Evolutionary conservation across 257 asterid genomes (phyloP).

Genomic region (Solanum clarkiae): DNA sequence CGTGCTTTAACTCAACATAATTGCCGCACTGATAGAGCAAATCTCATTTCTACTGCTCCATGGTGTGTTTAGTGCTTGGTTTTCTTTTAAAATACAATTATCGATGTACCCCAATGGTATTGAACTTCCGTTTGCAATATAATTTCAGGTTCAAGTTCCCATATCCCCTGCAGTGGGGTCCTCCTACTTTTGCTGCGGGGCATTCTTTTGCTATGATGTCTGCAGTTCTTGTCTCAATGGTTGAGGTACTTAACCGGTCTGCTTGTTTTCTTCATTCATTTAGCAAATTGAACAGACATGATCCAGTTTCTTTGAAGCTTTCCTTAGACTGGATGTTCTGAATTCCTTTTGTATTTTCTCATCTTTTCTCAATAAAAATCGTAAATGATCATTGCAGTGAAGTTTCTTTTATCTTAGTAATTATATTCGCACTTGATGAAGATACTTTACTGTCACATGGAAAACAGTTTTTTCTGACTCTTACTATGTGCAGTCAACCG

Average conservation of each 20-base stretch:
- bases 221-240: constrained; percentile 97
- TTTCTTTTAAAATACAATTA: background rate
- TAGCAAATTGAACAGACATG: background rate
- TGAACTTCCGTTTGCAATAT: background rate
- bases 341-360: background rate
- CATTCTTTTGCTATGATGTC: constrained; percentile 97
- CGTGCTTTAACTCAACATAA: constrained; percentile 48
- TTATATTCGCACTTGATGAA: background rate
- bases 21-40: constrained; percentile 82
- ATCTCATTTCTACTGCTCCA: constrained; percentile 83
- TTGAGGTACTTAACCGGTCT: constrained; percentile 49
- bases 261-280: background rate
- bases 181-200: constrained; percentile 90
- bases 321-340: background rate
- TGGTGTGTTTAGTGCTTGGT: constrained; percentile 37
- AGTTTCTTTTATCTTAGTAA: background rate
- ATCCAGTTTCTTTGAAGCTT: background rate
- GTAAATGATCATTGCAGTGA: background rate
- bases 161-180: constrained; percentile 97
- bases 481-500: constrained; percentile 67
- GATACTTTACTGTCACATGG: background rate
- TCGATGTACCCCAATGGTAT: background rate
- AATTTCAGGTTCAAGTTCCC: constrained; percentile 82
- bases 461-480: background rate
- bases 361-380: background rate